phyloP scores from a whole-genome alignment of 2,329 filamentous ascomycete species.

The Diaporthe vexans region DNA sequence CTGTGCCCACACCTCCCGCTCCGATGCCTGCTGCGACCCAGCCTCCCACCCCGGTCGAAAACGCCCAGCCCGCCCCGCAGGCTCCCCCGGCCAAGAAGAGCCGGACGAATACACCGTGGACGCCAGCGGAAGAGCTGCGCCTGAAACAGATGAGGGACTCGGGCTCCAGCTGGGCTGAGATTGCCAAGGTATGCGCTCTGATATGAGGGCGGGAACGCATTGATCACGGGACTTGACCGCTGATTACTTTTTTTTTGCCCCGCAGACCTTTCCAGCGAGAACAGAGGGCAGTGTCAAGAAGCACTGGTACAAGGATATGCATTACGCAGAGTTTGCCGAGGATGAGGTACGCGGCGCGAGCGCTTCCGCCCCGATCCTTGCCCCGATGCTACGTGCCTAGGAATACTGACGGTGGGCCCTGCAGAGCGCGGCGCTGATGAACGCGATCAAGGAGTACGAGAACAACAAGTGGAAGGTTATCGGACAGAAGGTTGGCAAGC shows the following conservation, averaged over 20 bases:
- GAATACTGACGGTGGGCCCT: conserved; percentile 32
- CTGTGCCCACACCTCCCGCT: conserved; percentile 48
- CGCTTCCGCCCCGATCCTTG: not conserved
- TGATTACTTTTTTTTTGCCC: conserved; percentile 40
- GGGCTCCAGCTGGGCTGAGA: conserved; percentile 96
- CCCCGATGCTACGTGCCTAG: conserved; percentile 14
- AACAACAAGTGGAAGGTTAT: conserved; percentile 99
- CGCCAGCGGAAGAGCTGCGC: conserved; percentile 90
- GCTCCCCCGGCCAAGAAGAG: conserved; percentile 86
- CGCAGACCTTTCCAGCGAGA: conserved; percentile 87
- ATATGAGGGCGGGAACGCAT: not conserved
- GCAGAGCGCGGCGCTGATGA: conserved; percentile 83
- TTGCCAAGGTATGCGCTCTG: conserved; percentile 81
- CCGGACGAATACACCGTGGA: conserved; percentile 99
- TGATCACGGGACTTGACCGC: not conserved
- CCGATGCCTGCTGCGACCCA: conserved; percentile 48
- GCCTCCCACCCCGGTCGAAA: conserved; percentile 49
- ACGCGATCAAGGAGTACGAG: conserved; percentile 98
- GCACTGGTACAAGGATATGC: conserved; percentile 99
- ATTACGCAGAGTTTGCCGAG: conserved; percentile 98
- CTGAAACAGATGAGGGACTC: conserved; percentile 95
- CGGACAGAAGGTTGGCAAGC: conserved; percentile 96
- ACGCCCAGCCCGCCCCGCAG: conserved; percentile 49
- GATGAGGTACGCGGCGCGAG: conserved; percentile 79
- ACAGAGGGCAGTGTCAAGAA: conserved; percentile 99